These are phyloP conservation scores for Globisporangium ultimum DNA, from an alignment of 352 stramenopile species.

Conservation along the genomic window DNA sequence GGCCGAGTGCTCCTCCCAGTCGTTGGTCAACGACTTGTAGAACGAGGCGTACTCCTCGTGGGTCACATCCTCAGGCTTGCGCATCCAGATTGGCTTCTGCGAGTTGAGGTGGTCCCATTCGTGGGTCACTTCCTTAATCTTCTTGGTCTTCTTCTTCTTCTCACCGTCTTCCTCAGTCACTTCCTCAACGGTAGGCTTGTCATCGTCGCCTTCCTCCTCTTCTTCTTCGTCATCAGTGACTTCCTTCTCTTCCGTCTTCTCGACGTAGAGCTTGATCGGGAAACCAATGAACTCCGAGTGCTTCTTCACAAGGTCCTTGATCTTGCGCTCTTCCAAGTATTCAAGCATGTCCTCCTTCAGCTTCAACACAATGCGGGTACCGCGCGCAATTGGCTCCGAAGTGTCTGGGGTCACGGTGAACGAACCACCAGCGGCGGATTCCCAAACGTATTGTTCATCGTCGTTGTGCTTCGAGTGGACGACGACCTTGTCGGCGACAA, in stretches of 20 bases:
- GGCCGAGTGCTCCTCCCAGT: constrained; percentile 97
- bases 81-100: constrained; percentile 99
- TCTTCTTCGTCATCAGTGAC: constrained; percentile 99
- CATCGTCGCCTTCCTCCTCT: constrained; percentile 90
- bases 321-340: constrained; percentile 97
- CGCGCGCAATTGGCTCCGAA: constrained; percentile 82
- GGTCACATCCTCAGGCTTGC: constrained; percentile 98
- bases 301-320: constrained; percentile 99
- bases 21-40: constrained; percentile 99
- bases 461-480: constrained; percentile 99
- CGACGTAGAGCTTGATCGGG: constrained; percentile 99
- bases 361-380: constrained; percentile 96
- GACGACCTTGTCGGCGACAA: constrained; percentile 98
- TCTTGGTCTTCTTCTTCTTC: constrained; percentile 99
- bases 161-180: constrained; percentile 95
- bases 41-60: constrained; percentile 99
- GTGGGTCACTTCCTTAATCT: constrained; percentile 97
- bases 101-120: constrained; percentile 99
- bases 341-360: constrained; percentile 99
- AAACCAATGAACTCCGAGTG: constrained; percentile 99
- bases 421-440: constrained; percentile 95
- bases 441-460: constrained; percentile 97
- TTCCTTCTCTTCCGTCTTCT: constrained; percentile 99
- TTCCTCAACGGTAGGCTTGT: constrained; percentile 98
- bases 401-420: constrained; percentile 95